Percentiles rank a stretch among this genome's conserved stretches.
These are phyloP conservation scores for Pleurostoma richardsiae DNA, from an alignment of 2,329 filamentous ascomycete species.

Conservation along the genomic window DNA sequence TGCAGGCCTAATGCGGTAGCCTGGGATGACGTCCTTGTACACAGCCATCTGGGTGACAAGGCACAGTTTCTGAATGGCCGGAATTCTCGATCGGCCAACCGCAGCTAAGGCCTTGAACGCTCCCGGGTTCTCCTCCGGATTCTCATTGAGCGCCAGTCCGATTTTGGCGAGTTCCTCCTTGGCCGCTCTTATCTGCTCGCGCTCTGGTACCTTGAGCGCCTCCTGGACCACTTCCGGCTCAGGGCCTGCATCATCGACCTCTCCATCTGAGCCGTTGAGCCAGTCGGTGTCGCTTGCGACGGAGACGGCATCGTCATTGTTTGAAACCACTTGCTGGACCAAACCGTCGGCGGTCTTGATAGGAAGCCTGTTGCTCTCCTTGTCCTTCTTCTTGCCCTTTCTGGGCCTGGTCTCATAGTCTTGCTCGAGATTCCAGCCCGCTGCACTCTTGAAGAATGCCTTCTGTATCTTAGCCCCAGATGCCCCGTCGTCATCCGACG, in stretches of 20 bases:
- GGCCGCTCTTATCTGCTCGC: conserved; percentile 76
- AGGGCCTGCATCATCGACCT: conserved; percentile 36
- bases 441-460: conserved; percentile 67
- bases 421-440: conserved; percentile 87
- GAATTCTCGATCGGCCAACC: conserved; percentile 64
- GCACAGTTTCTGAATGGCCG: conserved; percentile 77
- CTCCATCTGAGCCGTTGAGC: conserved; percentile 56
- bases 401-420: conserved; percentile 79
- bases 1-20: conserved; percentile 85
- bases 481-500: conserved; percentile 37
- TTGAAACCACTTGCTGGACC: conserved; percentile 54
- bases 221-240: conserved; percentile 39
- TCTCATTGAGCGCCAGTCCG: conserved; percentile 77
- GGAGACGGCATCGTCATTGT: conserved; percentile 55
- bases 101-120: conserved; percentile 74
- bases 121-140: conserved; percentile 83
- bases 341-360: conserved; percentile 80
- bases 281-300: conserved; percentile 57
- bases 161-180: conserved; percentile 90
- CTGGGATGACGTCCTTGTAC: conserved; percentile 94
- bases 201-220: conserved; percentile 61
- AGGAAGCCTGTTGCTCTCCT: conserved; percentile 70
- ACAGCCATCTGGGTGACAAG: conserved; percentile 83
- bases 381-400: conserved; percentile 69
- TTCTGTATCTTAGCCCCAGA: conserved; percentile 40